Evolutionary conservation across 176 grass and related monocot genomes (phyloP), one percentile per base, ranked within the genome.

Genomic region (Echinochloa phyllopogon): DNA sequence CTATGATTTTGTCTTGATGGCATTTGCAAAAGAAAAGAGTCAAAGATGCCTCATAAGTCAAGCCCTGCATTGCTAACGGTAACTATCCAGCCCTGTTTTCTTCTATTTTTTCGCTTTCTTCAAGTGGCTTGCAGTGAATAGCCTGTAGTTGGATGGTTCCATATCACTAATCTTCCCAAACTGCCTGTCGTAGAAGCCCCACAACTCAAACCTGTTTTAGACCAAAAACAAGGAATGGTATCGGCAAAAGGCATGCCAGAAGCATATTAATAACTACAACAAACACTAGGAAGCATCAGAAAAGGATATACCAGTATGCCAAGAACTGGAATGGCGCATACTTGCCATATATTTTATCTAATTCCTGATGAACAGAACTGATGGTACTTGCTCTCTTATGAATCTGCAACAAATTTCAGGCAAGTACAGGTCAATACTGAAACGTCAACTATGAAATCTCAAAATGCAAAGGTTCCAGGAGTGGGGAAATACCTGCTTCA

Each of bases 291-390:
- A 57, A 59, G 52, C 23, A 63, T 76, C 17, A 85, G 53, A 78
- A 81, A 42, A 60, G 44, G 18, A 88, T 29, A 12, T 92, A 94
- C 92, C 94, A 97, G 75, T 97, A 97, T 64, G 94, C 92, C 87
- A 97, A 90, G 83, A 92, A 97, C 60, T 97, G 92, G 36, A 90
- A 97, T 21, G 92, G 90, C 3, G 88, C 89, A 89, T 87, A 97
- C 36, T 92, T 80, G 27, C 90, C 83, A 43, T 92, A 94, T 20
- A 92, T 88, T 52, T 81, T 50, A 63, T 90, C 60, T 64, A 97
- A 88, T 38, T 97, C 75, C 53, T 58, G 47, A 38, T 90, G 76
- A 43, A 88, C 51, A 55, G 87, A 79, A 63, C 29, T 78, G 9
- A 78, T 83, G 33, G 71, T 94, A 51, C 85, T 88, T 58, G 42